Evolutionary conservation across 148 eudicot species (phyloP), one percentile per base, ranked within the genome.

Genomic region (Spergularia bocconei): DNA sequence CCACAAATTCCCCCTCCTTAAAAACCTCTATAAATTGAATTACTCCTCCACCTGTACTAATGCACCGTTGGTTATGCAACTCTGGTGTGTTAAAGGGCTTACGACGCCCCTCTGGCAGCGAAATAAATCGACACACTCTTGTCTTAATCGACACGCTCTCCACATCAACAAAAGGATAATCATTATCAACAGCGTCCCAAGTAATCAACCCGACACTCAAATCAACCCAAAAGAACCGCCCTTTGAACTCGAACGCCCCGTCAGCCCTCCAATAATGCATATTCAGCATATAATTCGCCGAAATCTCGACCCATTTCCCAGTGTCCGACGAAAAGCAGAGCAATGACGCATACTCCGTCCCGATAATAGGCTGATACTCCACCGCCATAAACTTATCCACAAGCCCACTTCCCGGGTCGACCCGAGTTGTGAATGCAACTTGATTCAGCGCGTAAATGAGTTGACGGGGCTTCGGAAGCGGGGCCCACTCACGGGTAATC

Each of bases 211-310:
- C 75, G 0, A 3, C 5, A n/a, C 53, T 58, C 33, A 36, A 10
- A 57, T 56, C 75, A 47, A 47, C 14, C 76, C 76, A 73, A 15
- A 73, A 41, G 16, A 73, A 73, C 4, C 15, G 44, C 21, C 76
- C 67, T 1, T 61, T 13, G 44, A 73, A 61, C 13, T 60, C 67
- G 36, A 29, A 29, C 36, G 36, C 1, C 3, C 36, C 61, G 48
- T 6, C 47, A 44, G 8, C 67, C 10, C 63, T 72, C 75, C 67
- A 72, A 14, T 0, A 1, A 14, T 58, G 75, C 55, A 11, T 6
- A 2, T 55, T 55, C 29, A 60, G 54, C 67, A 61, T 60, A 61
- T 48, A 61, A 23, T 15, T 47, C 6, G 67, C 57, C 3, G 5
- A 0, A 7, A 13, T 60, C 13, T 21, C 67, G 6, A 19, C 76